Evolutionary conservation across 2,329 filamentous ascomycete species (phyloP).

Genomic region (Sphaerulina vaccinii): DNA sequence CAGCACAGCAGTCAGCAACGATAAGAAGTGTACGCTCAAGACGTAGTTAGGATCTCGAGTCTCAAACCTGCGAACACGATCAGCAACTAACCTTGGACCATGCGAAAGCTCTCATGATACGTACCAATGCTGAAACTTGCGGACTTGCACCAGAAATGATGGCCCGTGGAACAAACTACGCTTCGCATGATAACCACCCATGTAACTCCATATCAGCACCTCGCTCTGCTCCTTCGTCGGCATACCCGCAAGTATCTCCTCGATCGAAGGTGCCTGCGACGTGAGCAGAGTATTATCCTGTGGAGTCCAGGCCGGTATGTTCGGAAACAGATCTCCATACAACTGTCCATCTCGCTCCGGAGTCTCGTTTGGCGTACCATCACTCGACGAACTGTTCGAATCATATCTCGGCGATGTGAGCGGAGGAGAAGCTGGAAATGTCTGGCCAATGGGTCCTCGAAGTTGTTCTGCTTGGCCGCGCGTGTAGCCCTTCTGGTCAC

Average conservation of each 20-base stretch:
- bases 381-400: conserved; percentile 14
- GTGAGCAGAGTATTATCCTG: conserved; percentile 21
- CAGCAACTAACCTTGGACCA: background rate
- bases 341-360: conserved; percentile 23
- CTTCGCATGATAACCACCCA: conserved; percentile 28
- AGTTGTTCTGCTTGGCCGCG: conserved; percentile 12
- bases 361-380: conserved; percentile 8
- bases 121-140: conserved; percentile 25
- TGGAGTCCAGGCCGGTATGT: conserved; percentile 25
- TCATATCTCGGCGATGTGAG: conserved; percentile 15
- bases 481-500: conserved; percentile 14
- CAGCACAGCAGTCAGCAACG: conserved; percentile 24
- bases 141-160: conserved; percentile 21
- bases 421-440: conserved; percentile 21
- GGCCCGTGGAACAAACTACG: conserved; percentile 22
- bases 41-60: conserved; percentile 23
- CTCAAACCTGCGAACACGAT: conserved; percentile 12
- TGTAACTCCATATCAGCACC: conserved; percentile 26
- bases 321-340: conserved; percentile 25
- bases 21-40: conserved; percentile 25
- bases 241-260: conserved; percentile 22
- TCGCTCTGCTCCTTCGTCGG: conserved; percentile 24
- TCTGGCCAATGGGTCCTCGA: conserved; percentile 20
- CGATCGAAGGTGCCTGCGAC: conserved; percentile 19
- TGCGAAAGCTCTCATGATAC: background rate